phyloP scores from a whole-genome alignment of 2,329 filamentous ascomycete species.

The Aureobasidium sp. region DNA sequence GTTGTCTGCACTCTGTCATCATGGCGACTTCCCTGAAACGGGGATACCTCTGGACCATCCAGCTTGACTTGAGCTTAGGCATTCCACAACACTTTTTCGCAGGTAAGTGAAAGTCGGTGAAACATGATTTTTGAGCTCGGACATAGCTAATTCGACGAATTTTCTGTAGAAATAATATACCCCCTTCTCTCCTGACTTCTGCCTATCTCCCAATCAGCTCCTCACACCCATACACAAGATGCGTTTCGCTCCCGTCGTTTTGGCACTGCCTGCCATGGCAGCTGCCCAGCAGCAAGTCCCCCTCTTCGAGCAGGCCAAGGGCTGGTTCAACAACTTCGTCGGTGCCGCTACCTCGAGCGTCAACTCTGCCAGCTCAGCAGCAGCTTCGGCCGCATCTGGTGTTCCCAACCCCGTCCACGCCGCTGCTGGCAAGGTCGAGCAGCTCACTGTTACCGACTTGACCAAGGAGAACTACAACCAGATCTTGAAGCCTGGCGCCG shows the following conservation, averaged over 20 bases:
- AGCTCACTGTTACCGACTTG: constrained; percentile 47
- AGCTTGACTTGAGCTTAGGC: background rate
- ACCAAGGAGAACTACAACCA: constrained; percentile 64
- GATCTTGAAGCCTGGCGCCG: constrained; percentile 53
- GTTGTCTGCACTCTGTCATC: constrained; percentile 1
- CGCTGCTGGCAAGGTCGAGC: constrained; percentile 39
- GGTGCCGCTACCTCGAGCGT: constrained; percentile 44
- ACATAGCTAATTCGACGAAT: background rate
- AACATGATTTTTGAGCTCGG: background rate
- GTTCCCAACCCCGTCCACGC: constrained; percentile 39
- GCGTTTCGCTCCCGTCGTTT: constrained; percentile 44
- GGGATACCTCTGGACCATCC: background rate
- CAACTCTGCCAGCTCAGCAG: constrained; percentile 27
- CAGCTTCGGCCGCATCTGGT: constrained; percentile 31
- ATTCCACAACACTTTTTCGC: background rate
- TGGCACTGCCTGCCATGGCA: constrained; percentile 43
- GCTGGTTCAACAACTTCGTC: constrained; percentile 46
- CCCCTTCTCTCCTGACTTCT: background rate
- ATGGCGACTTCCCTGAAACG: background rate
- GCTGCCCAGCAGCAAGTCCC: constrained; percentile 50
- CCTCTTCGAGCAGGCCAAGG: constrained; percentile 52
- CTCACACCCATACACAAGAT: constrained; percentile 25
- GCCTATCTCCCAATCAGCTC: background rate
- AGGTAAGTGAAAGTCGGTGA: background rate
- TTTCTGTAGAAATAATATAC: background rate